Percentiles rank a stretch among this genome's conserved stretches.
Evolutionary conservation across 1,284 basidiomycete species (phyloP).

Genomic region (Rhodotorula sp.): DNA sequence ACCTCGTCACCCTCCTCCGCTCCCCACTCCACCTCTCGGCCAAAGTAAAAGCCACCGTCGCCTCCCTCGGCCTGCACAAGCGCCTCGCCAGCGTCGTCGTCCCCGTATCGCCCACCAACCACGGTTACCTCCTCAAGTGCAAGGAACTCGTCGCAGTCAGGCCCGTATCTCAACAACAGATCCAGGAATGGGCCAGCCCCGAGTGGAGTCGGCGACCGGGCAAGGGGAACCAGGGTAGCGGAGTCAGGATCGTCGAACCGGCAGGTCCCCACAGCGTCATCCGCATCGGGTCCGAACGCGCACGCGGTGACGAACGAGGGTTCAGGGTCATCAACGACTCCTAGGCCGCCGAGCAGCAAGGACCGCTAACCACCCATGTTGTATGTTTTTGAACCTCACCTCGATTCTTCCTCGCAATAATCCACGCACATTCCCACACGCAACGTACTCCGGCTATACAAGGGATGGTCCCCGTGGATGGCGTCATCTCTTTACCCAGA

Average conservation of each 20-base stretch:
- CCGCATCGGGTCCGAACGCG: slow-evolving; percentile 35
- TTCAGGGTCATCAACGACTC: slow-evolving; percentile 23
- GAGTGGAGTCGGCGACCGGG: slow-evolving; percentile 31
- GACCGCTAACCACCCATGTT: neutral
- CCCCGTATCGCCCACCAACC: slow-evolving; percentile 26
- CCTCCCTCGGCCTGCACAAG: slow-evolving; percentile 33
- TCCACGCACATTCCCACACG: too few species aligned
- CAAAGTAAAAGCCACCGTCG: slow-evolving; percentile 2
- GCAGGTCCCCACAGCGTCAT: slow-evolving; percentile 15
- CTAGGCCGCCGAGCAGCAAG: neutral
- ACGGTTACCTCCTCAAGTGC: slow-evolving; percentile 27
- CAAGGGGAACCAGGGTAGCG: slow-evolving; percentile 28
- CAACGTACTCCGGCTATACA: too few species aligned
- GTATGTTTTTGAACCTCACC: neutral
- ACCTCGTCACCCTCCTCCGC: slow-evolving; percentile 38
- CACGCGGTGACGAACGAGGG: slow-evolving; percentile 38
- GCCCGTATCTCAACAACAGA: neutral
- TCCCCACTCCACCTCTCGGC: slow-evolving; percentile 32
- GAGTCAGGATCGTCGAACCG: slow-evolving; percentile 15
- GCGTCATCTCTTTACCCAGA: too few species aligned
- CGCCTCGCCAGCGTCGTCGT: slow-evolving; percentile 37
- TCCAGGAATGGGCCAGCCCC: neutral
- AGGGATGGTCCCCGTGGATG: too few species aligned
- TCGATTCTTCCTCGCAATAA: neutral
- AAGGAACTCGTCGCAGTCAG: slow-evolving; percentile 38